phyloP scores from a whole-genome alignment of 768 basidiomycete species.

The Clitopilus passeckerianus region DNA sequence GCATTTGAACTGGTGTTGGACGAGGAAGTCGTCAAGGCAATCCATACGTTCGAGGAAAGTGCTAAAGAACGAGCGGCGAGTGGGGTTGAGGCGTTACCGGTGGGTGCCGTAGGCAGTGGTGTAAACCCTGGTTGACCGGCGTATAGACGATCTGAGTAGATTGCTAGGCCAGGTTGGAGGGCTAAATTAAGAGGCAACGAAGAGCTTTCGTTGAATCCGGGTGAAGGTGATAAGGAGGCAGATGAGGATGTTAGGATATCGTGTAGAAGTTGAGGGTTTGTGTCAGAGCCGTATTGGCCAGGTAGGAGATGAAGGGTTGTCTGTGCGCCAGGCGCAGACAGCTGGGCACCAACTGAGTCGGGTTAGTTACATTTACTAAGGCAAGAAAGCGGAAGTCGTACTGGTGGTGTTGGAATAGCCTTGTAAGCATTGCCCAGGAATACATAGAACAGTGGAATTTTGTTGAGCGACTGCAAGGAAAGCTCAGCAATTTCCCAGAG shows the following conservation, averaged over 20 bases:
- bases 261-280: slow-evolving; percentile 56
- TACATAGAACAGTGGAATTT: slow-evolving; percentile 46
- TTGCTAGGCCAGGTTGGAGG: slow-evolving; percentile 50
- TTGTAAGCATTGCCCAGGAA: slow-evolving; percentile 69
- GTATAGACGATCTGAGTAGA: slow-evolving; percentile 48
- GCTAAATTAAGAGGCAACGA: slow-evolving; percentile 48
- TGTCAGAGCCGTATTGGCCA: slow-evolving; percentile 56
- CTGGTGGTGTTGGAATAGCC: slow-evolving; percentile 59
- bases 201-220: slow-evolving; percentile 53
- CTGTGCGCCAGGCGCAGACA: slow-evolving; percentile 44
- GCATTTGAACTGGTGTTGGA: slow-evolving; percentile 32
- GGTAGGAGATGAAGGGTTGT: slow-evolving; percentile 51
- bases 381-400: slow-evolving; percentile 11
- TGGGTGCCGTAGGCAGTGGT: slow-evolving; percentile 35
- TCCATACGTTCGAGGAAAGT: slow-evolving; percentile 53
- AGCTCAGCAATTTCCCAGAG: not conserved
- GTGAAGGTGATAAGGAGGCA: slow-evolving; percentile 40
- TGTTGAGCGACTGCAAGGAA: slow-evolving; percentile 10
- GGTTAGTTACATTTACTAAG: not conserved
- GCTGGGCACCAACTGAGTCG: slow-evolving; percentile 47
- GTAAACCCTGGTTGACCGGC: slow-evolving; percentile 48
- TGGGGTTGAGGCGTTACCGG: slow-evolving; percentile 33
- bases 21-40: slow-evolving; percentile 30
- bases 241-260: slow-evolving; percentile 49
- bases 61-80: slow-evolving; percentile 46